Evolutionary conservation across 371 early-diverging fungal genomes (phyloP).

Genomic region (Apophysomyces variabilis): DNA sequence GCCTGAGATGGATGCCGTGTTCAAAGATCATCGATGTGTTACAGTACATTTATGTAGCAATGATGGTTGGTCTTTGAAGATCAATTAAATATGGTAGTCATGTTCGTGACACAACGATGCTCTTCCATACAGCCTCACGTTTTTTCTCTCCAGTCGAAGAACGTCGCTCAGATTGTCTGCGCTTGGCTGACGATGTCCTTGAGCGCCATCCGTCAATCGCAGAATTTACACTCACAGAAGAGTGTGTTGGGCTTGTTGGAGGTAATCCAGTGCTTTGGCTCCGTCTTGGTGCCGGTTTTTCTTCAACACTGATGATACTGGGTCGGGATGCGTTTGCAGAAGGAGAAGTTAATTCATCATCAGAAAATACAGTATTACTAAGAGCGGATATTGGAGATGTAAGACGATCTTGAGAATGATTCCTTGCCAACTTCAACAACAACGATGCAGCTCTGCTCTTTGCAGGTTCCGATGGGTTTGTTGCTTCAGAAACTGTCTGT

Average conservation of each 20-base stretch:
- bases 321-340: neutral
- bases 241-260: neutral
- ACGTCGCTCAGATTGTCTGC: conserved; percentile 2
- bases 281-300: neutral
- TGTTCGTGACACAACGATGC: conserved; percentile 1
- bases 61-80: neutral
- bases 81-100: neutral
- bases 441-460: neutral
- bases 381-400: neutral
- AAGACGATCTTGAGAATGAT: neutral
- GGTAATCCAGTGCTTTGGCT: neutral
- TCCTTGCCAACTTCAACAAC: neutral
- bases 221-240: neutral
- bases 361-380: neutral
- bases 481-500: too few species aligned
- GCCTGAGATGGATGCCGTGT: too few species aligned
- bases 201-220: neutral
- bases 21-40: too few species aligned
- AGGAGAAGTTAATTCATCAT: neutral
- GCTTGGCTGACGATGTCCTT: neutral
- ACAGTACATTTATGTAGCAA: neutral
- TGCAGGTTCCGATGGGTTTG: neutral
- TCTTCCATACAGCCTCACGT: conserved; percentile 7
- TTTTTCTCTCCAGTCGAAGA: neutral
- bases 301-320: neutral